Conservation (phyloP, 176 grass and related monocot genomes). For the Zoysia pacifica region DNA sequence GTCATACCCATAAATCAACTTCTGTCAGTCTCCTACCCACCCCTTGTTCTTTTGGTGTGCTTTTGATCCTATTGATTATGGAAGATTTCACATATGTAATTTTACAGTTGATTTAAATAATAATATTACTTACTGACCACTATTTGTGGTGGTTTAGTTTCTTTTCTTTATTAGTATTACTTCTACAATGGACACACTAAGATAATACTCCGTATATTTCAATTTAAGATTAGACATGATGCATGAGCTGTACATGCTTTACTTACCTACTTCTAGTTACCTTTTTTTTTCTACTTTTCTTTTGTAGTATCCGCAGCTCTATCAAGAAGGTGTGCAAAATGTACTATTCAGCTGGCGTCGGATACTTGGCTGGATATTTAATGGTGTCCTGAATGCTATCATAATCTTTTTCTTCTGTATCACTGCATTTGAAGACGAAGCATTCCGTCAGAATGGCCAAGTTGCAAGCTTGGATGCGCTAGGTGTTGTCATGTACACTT, state of each 20-base stretch:
- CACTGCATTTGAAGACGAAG: conserved; percentile 56
- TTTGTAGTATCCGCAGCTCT: conserved; percentile 78
- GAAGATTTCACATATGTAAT: not conserved
- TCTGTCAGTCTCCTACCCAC: not conserved
- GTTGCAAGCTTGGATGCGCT: conserved; percentile 63
- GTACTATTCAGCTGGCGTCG: conserved; percentile 80
- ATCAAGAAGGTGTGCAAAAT: conserved; percentile 97
- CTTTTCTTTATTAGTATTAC: not conserved
- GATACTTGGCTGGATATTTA: conserved; percentile 81
- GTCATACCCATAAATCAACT: too few species aligned
- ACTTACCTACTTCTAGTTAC: not conserved
- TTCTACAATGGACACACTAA: conserved; percentile 8
- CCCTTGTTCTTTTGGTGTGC: not conserved
- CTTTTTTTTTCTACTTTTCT: conserved; percentile 19
- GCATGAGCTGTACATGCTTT: not conserved
- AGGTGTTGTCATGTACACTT: conserved; percentile 87
- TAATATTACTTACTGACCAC: not conserved
- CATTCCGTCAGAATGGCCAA: conserved; percentile 75
- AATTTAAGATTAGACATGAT: not conserved
- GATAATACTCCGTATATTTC: not conserved
- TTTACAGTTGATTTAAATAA: conserved; percentile 9
- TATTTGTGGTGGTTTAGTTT: not conserved
- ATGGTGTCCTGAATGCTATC: conserved; percentile 68
- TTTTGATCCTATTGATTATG: conserved; percentile 10
- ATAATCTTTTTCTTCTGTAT: conserved; percentile 94